A percentile compares a stretch with the other conserved stretches of the same genome.
These are phyloP conservation scores for Ceratorhiza oryzae-sativae DNA, from an alignment of 1,284 basidiomycete species.

Conservation along the genomic window DNA sequence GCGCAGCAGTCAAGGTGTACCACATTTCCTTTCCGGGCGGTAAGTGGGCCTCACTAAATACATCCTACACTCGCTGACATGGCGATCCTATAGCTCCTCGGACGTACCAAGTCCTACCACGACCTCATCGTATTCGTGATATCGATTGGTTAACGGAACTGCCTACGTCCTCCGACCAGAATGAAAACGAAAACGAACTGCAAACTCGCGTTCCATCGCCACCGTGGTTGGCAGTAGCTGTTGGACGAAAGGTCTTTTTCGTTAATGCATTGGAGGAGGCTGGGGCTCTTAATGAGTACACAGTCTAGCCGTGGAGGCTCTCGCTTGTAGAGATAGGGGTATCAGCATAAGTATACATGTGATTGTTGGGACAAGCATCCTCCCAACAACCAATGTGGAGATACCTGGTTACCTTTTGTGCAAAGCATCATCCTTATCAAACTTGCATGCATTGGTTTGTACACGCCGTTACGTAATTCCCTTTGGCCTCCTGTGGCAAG, in stretches of 20 bases:
- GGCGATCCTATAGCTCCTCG: conserved; percentile 57
- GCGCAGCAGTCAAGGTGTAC: conserved; percentile 72
- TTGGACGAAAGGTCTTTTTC: conserved; percentile 61
- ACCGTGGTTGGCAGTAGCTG: conserved; percentile 67
- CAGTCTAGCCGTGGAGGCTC: not conserved
- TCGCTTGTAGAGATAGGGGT: too few species aligned
- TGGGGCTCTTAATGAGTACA: conserved; percentile 33
- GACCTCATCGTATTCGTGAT: conserved; percentile 69
- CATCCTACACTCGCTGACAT: not conserved
- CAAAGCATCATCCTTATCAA: too few species aligned
- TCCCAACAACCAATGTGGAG: too few species aligned
- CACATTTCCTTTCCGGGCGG: conserved; percentile 65
- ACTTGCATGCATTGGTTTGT: too few species aligned
- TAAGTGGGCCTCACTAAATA: conserved; percentile 12
- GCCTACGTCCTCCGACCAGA: conserved; percentile 56
- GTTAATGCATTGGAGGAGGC: conserved; percentile 40
- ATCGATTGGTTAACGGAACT: conserved; percentile 71
- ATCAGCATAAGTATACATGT: too few species aligned
- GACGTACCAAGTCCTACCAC: conserved; percentile 63
- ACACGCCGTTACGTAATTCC: not conserved
- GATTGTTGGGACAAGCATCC: too few species aligned
- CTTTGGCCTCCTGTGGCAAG: not conserved
- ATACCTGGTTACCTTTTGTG: too few species aligned
- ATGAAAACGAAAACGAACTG: conserved; percentile 22
- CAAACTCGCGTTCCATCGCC: conserved; percentile 31